phyloP scores from a whole-genome alignment of 1,139 yeast species.

The Diutina scorzettiae region DNA sequence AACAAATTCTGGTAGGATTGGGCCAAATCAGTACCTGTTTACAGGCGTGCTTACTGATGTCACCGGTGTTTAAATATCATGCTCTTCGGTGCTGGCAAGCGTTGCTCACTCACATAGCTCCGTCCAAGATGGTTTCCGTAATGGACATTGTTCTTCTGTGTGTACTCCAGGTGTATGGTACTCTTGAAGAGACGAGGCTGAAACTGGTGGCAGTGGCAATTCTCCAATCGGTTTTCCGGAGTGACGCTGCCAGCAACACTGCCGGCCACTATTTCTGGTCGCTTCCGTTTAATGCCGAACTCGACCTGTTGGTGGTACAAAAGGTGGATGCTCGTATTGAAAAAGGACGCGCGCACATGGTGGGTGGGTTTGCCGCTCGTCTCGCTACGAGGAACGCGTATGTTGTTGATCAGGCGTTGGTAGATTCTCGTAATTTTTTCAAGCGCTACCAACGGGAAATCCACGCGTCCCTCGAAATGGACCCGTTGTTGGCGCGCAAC shows the following conservation, averaged over 20 bases:
- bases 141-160: conserved; percentile 34
- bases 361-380: conserved; percentile 40
- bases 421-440: conserved; percentile 48
- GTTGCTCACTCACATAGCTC: conserved; percentile 38
- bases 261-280: conserved; percentile 38
- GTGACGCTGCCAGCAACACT: conserved; percentile 26
- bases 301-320: neutral
- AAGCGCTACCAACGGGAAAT: conserved; percentile 30
- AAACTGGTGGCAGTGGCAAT: conserved; percentile 33
- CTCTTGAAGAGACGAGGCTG: conserved; percentile 34
- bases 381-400: conserved; percentile 58
- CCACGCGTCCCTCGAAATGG: neutral
- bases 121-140: conserved; percentile 38
- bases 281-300: neutral
- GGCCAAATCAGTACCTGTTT: conserved; percentile 86
- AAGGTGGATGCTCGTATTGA: neutral
- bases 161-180: conserved; percentile 50
- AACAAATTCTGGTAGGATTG: conserved; percentile 40
- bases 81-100: conserved; percentile 61
- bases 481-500: neutral
- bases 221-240: conserved; percentile 26
- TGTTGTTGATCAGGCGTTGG: conserved; percentile 68
- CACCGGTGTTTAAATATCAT: conserved; percentile 42
- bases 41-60: conserved; percentile 62
- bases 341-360: neutral